Conservation (phyloP, 2,329 filamentous ascomycete genomes). For the Aspergillus ibericus region DNA sequence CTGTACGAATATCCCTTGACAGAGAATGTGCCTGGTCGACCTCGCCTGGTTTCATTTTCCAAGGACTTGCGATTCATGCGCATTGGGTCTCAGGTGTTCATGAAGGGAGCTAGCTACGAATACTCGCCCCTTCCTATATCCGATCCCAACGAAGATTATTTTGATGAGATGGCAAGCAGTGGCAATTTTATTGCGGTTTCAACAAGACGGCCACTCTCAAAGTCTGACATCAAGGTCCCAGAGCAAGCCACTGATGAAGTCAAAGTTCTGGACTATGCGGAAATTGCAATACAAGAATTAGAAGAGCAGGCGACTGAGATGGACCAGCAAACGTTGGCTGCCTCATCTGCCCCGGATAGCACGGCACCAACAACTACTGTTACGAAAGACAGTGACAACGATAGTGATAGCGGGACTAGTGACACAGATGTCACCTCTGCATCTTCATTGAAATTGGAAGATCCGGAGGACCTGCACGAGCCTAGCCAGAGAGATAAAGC, state of each 20-base stretch:
- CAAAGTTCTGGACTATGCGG: background rate
- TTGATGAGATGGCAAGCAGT: background rate
- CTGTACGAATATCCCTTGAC: background rate
- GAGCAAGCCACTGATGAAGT: background rate
- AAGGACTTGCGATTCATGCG: background rate
- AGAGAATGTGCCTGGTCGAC: background rate
- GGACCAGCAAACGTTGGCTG: background rate
- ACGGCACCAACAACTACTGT: background rate
- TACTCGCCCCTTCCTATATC: background rate
- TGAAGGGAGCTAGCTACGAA: background rate
- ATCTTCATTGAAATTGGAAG: background rate
- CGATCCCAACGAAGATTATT: background rate
- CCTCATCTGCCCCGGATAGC: background rate
- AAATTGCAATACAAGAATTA: background rate
- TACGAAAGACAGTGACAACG: background rate
- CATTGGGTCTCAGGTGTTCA: background rate
- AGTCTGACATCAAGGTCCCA: background rate
- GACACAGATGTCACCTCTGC: background rate
- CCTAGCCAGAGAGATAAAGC: background rate
- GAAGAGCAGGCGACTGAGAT: background rate
- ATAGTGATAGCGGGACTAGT: background rate
- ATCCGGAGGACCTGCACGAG: background rate
- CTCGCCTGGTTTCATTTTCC: background rate
- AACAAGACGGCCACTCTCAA: background rate
- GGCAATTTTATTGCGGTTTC: background rate